Conservation (phyloP, 306 rosid species). For the Rosa persica region DNA sequence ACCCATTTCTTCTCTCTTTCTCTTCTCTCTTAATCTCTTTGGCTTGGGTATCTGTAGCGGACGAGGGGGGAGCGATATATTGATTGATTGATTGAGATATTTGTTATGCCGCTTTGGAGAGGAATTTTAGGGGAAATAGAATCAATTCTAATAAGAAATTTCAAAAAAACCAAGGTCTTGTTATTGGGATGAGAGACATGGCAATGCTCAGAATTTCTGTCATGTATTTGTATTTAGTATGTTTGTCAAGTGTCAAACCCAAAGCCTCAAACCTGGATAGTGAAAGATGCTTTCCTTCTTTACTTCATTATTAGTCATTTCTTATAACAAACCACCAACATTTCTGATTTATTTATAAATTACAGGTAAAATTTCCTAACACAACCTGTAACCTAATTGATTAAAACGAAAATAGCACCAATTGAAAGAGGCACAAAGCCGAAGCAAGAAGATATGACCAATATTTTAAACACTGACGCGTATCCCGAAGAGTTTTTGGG, state of each 20-base stretch:
- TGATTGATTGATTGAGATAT: conserved; percentile 20
- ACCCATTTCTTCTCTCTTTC: conserved; percentile 30
- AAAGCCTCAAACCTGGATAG: not conserved
- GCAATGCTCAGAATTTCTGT: not conserved
- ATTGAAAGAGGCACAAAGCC: no score
- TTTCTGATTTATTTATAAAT: not conserved
- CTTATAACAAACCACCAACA: not conserved
- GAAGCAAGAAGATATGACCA: no score
- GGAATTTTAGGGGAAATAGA: not conserved
- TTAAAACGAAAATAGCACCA: no score
- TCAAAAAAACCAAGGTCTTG: not conserved
- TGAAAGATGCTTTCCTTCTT: conserved; percentile 2
- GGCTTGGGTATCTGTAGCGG: conserved; percentile 62
- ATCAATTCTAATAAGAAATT: not conserved
- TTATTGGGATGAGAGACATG: not conserved
- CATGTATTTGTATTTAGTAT: not conserved
- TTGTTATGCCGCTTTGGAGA: conserved; percentile 33
- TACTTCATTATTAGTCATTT: not conserved
- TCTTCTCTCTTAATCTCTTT: conserved; percentile 28
- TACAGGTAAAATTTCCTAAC: not conserved
- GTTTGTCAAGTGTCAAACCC: not conserved
- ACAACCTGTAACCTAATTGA: no score
- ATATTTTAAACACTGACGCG: no score
- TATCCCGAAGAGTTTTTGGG: no score
- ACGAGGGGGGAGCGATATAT: conserved; percentile 65